Evolutionary conservation across 352 stramenopile genomes (phyloP).

Genomic region (Globisporangium mamillatum): DNA sequence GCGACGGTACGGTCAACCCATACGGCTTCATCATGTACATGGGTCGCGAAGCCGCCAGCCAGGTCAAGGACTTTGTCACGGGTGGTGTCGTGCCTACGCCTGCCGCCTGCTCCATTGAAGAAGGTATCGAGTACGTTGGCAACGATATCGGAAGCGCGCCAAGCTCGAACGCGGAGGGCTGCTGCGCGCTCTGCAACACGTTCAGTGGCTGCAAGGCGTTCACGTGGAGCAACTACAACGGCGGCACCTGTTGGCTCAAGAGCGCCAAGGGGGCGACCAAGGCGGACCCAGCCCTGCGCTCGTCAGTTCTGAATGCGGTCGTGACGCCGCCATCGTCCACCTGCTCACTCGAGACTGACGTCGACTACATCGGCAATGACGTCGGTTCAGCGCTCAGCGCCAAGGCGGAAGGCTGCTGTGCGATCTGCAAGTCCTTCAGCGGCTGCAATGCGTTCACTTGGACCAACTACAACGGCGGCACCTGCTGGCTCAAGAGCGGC

Average conservation of each 20-base stretch:
- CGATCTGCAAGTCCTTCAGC: constrained; percentile 12
- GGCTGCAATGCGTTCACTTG: constrained; percentile 30
- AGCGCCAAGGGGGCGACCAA: constrained; percentile 15
- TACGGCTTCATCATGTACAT: constrained; percentile 81
- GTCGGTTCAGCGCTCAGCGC: constrained; percentile 10
- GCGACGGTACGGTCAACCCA: constrained; percentile 62
- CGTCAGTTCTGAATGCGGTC: not conserved
- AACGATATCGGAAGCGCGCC: constrained; percentile 34
- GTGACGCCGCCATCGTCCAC: not conserved
- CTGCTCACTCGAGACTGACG: constrained; percentile 16
- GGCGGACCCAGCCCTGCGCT: not conserved
- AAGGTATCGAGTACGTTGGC: constrained; percentile 39
- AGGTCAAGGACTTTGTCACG: constrained; percentile 34
- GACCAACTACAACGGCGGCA: constrained; percentile 26
- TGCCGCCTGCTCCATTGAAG: constrained; percentile 25
- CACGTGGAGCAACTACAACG: constrained; percentile 50
- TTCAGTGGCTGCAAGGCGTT: constrained; percentile 34
- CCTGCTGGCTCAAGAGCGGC: constrained; percentile 27
- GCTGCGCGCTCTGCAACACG: constrained; percentile 32
- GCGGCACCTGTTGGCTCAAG: constrained; percentile 62
- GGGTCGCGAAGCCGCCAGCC: constrained; percentile 42
- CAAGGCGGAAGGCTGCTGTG: constrained; percentile 22
- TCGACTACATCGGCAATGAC: constrained; percentile 31
- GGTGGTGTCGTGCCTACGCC: constrained; percentile 6
- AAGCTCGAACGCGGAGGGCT: constrained; percentile 31